Conservation (phyloP, 2,329 filamentous ascomycete species). For the Sclerotiophoma versabilis region DNA sequence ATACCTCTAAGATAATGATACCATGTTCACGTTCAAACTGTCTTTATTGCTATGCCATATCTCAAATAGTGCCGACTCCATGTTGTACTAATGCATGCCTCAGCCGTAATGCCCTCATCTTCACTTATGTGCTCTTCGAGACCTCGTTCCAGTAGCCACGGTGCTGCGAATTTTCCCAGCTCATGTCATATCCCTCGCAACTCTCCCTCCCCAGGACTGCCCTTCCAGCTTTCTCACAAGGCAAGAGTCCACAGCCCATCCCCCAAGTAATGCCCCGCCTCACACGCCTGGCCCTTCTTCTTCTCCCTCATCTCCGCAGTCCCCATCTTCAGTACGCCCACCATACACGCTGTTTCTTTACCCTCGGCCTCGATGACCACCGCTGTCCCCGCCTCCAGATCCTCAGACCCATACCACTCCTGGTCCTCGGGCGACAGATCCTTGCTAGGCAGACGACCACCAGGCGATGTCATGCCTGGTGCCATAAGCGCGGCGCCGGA, state of each 20-base stretch:
- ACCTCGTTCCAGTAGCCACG: too few relatives aligned
- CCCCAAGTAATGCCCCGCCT: conserved; percentile 91
- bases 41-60: background rate
- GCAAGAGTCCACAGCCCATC: conserved; percentile 88
- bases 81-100: background rate
- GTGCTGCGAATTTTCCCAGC: too few relatives aligned
- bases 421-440: conserved; percentile 45
- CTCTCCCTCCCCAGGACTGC: too few relatives aligned
- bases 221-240: too few relatives aligned
- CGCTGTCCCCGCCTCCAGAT: conserved; percentile 79
- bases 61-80: background rate
- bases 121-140: too few relatives aligned
- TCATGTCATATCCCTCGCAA: too few relatives aligned
- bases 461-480: conserved; percentile 84
- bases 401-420: conserved; percentile 63
- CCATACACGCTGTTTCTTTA: conserved; percentile 88
- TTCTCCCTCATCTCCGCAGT: conserved; percentile 93
- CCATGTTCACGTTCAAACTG: conserved; percentile 25
- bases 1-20: conserved; percentile 32
- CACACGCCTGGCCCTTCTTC: conserved; percentile 92
- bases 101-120: background rate
- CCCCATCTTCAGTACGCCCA: conserved; percentile 82
- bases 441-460: conserved; percentile 76
- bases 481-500: conserved; percentile 96
- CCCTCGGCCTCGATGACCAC: conserved; percentile 93